phyloP scores from a whole-genome alignment of 768 basidiomycete genomes.

The Pleurotus giganteus region DNA sequence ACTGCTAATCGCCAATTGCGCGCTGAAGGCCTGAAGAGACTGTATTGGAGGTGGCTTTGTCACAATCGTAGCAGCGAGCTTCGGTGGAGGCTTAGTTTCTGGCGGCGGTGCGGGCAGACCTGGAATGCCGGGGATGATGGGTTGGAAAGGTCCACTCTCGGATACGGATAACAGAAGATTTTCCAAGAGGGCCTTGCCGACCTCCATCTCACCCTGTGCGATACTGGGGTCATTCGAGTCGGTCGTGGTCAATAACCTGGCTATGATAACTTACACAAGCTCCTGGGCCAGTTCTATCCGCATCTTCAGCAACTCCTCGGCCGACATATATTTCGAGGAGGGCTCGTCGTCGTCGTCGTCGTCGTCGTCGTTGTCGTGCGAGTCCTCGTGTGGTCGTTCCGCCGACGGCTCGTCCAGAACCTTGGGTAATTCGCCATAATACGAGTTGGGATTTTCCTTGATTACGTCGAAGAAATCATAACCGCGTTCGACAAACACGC shows the following conservation, averaged over 20 bases:
- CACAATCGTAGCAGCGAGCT: constrained; percentile 61
- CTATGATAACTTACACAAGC: constrained; percentile 57
- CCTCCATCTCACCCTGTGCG: constrained; percentile 77
- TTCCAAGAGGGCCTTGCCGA: constrained; percentile 68
- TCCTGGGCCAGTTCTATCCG: constrained; percentile 68
- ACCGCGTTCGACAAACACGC: constrained; percentile 75
- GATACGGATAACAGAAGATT: constrained; percentile 47
- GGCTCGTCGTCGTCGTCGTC: constrained; percentile 28
- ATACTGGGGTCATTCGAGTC: constrained; percentile 43
- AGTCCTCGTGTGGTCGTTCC: too few species aligned
- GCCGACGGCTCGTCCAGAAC: constrained; percentile 15
- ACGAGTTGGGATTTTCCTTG: constrained; percentile 4
- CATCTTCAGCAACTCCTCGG: constrained; percentile 74
- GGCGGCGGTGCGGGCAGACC: constrained; percentile 14
- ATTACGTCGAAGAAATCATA: constrained; percentile 65
- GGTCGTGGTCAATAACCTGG: constrained; percentile 10
- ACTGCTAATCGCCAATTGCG: constrained; percentile 69
- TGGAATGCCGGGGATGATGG: constrained; percentile 17
- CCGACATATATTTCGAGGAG: constrained; percentile 53
- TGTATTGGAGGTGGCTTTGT: constrained; percentile 62
- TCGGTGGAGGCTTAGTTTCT: constrained; percentile 16
- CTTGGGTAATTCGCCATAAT: constrained; percentile 11
- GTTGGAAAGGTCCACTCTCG: constrained; percentile 14
- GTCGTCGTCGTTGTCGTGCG: constrained; percentile 25
- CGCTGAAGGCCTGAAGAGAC: constrained; percentile 70